These are phyloP conservation scores for Fragilaria crotonensis DNA, from an alignment of 108 stramenopile species.

Conservation along the genomic window DNA sequence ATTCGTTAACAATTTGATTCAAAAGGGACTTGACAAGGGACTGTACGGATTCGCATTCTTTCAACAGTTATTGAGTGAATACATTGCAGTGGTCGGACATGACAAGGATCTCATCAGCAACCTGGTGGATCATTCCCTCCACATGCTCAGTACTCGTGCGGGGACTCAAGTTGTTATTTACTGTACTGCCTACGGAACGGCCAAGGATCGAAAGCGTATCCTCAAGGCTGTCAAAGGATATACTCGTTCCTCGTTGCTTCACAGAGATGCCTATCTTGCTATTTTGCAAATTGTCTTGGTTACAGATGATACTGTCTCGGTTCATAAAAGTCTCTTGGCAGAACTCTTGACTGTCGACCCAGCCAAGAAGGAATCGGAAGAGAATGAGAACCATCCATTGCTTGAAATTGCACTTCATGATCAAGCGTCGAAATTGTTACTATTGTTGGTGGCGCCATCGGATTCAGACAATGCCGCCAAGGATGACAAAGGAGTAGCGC, in stretches of 20 bases:
- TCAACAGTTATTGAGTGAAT: constrained; percentile 74
- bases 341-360: constrained; percentile 53
- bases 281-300: constrained; percentile 78
- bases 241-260: constrained; percentile 70
- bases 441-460: constrained; percentile 62
- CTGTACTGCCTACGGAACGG: constrained; percentile 78
- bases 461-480: constrained; percentile 18
- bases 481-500: too few species aligned
- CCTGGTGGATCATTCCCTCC: constrained; percentile 72
- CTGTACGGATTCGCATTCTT: constrained; percentile 80
- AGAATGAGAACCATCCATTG: constrained; percentile 45
- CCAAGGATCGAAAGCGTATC: constrained; percentile 88
- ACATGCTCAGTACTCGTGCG: constrained; percentile 76
- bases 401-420: constrained; percentile 66
- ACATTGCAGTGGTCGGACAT: constrained; percentile 47
- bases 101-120: constrained; percentile 50
- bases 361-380: constrained; percentile 3
- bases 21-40: constrained; percentile 79
- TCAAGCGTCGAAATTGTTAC: constrained; percentile 79
- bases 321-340: constrained; percentile 83
- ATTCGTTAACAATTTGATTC: constrained; percentile 48
- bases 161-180: constrained; percentile 79
- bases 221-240: constrained; percentile 90
- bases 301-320: constrained; percentile 91
- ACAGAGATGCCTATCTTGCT: constrained; percentile 89